Conservation (phyloP, 768 basidiomycete genomes). For the Pisolithus sp. region DNA sequence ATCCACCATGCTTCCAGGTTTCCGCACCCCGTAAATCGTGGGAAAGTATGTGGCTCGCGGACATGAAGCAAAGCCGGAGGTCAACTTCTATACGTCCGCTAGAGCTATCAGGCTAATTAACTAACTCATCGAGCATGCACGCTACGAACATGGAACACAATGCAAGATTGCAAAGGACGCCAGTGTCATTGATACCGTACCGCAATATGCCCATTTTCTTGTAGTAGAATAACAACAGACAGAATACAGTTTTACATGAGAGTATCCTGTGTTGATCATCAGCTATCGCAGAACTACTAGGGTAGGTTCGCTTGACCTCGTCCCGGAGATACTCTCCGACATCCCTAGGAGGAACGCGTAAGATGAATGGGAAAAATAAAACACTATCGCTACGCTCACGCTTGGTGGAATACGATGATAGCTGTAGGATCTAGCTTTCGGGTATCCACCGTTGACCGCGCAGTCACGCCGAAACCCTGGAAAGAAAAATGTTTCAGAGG, state of each 20-base stretch:
- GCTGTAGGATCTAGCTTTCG: conserved; percentile 95
- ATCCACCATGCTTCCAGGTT: too few species aligned
- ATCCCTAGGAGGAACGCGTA: conserved; percentile 48
- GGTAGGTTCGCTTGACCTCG: conserved; percentile 50
- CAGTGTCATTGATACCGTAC: too few species aligned
- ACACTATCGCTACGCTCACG: conserved; percentile 39
- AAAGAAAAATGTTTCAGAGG: conserved; percentile 4
- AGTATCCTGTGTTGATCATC: conserved; percentile 51
- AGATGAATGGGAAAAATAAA: conserved; percentile 2
- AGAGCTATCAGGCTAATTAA: too few species aligned
- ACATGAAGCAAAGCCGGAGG: too few species aligned
- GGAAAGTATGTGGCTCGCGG: too few species aligned
- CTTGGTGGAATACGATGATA: conserved; percentile 97
- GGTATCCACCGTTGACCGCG: conserved; percentile 91
- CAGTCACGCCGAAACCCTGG: conserved; percentile 97
- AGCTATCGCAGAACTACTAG: conserved; percentile 7
- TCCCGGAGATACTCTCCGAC: conserved; percentile 98
- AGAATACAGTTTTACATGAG: conserved; percentile 46
- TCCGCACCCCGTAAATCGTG: too few species aligned
- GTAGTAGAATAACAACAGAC: not conserved
- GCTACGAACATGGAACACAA: too few species aligned
- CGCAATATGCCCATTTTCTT: too few species aligned
- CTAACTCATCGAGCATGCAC: too few species aligned
- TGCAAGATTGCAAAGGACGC: too few species aligned
- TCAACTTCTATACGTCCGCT: too few species aligned